phyloP scores from a whole-genome alignment of 495 filamentous ascomycete genomes.

The Tuber indicum region DNA sequence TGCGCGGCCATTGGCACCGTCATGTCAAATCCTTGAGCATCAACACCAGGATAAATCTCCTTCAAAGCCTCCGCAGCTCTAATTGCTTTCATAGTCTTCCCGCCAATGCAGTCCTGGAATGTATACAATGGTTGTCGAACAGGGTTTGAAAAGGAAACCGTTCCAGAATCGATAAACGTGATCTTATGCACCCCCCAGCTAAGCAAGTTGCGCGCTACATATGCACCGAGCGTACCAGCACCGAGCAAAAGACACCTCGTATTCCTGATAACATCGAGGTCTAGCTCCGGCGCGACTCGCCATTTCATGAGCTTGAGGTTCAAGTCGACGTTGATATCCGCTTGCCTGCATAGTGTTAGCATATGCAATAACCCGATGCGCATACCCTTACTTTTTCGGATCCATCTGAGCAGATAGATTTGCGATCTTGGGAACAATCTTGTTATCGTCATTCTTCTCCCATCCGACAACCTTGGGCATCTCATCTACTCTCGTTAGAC shows the following conservation, averaged over 20 bases:
- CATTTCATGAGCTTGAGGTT: conserved; percentile 99
- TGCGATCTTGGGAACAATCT: conserved; percentile 65
- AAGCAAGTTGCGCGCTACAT: conserved; percentile 83
- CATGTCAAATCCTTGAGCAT: conserved; percentile 67
- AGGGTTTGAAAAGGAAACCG: conserved; percentile 93
- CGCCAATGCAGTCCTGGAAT: conserved; percentile 79
- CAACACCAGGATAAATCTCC: conserved; percentile 86
- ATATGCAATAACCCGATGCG: conserved; percentile 6
- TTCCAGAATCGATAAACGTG: conserved; percentile 92
- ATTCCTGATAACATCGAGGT: conserved; percentile 81
- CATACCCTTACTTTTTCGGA: conserved; percentile 53
- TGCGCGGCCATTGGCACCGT: conserved; percentile 94
- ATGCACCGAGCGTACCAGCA: conserved; percentile 87
- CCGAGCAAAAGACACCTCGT: conserved; percentile 92
- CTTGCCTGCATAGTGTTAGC: conserved; percentile 51
- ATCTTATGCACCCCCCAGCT: conserved; percentile 97
- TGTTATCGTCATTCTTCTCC: conserved; percentile 75
- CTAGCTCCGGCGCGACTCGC: conserved; percentile 80
- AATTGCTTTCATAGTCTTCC: conserved; percentile 75
- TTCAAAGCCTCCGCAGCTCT: conserved; percentile 73
- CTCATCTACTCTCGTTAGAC: conserved; percentile 43
- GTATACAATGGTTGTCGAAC: conserved; percentile 89
- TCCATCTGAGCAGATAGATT: conserved; percentile 89
- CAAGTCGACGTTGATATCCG: conserved; percentile 93
- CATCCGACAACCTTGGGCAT: conserved; percentile 90